Evolutionary conservation across 106 monocot species (phyloP), one percentile per base, ranked within the genome.

Genomic region (Allium cepa): DNA sequence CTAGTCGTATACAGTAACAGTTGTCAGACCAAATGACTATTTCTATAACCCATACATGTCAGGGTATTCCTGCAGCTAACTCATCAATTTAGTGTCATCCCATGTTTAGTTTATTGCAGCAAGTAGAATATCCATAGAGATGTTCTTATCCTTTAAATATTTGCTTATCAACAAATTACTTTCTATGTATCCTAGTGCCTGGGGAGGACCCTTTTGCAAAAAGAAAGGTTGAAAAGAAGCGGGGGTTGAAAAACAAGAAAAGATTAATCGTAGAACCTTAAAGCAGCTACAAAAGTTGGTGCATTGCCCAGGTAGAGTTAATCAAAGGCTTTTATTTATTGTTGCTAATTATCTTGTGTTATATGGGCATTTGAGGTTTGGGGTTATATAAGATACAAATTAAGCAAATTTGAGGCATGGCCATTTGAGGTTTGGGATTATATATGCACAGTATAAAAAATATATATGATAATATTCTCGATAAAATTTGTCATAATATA

Each of bases 201-300:
- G 90, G 90, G 16, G 85, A 65, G 64, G 94, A 94, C 78, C 94
- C 94, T 46, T 94, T 94, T 76, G 72, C 53, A 17, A 87, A 94
- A 71, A 87, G 87, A 53, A 83, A 66, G 67, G 72, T 50, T 17
- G 94, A 90, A 49, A 94, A 94, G 77, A 94, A 94, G 72, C 50
- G 47, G 71, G 77, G 9, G 83, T 91, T 64, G 87, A 85, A 59
- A 94, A 94, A 49, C 94, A 94, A 79, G 90, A 91, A 64, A 85
- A 90, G 56, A 84, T 57, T 68, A 86, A 8, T 22, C 92, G 46
- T 79, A 92, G 66, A 97, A 97, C 72, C 77, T 97, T 22, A 97
- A 88, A 69, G 66, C 81, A 58, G 88, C 84, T 58, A 52, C 59
- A 7, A 97, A 92, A 78, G 69, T 49, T 71, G 88, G 75, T 79